Conservation (phyloP, 2,329 filamentous ascomycete genomes). For the Cordyceps farinosa region DNA sequence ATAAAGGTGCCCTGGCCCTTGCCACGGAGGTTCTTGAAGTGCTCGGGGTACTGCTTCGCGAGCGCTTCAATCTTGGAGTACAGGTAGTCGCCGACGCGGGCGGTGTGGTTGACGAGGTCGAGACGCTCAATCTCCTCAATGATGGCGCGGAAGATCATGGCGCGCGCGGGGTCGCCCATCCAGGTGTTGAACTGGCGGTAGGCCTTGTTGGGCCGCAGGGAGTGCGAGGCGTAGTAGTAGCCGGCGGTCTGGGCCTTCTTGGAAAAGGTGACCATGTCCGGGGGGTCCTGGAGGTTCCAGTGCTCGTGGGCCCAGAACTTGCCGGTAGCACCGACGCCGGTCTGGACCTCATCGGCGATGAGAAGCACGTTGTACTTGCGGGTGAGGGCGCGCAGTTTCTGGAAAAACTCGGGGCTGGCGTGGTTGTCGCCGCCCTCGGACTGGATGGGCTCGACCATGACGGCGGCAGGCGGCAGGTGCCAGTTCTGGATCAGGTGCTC, state of each 20-base stretch:
- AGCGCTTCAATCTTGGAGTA: slow-evolving; percentile 66
- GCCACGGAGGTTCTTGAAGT: slow-evolving; percentile 80
- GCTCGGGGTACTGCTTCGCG: slow-evolving; percentile 65
- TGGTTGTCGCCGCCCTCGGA: slow-evolving; percentile 95
- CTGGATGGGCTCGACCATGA: slow-evolving; percentile 87
- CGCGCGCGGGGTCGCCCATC: slow-evolving; percentile 89
- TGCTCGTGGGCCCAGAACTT: slow-evolving; percentile 98
- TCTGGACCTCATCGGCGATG: slow-evolving; percentile 94
- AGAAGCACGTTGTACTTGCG: slow-evolving; percentile 73
- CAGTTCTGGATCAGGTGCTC: slow-evolving; percentile 77
- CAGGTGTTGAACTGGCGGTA: slow-evolving; percentile 97
- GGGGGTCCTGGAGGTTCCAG: slow-evolving; percentile 76
- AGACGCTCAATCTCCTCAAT: slow-evolving; percentile 74
- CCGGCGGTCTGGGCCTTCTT: slow-evolving; percentile 95
- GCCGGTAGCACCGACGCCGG: slow-evolving; percentile 85
- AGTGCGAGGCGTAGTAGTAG: slow-evolving; percentile 82
- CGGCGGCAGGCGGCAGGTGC: slow-evolving; percentile 74
- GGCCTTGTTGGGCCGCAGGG: slow-evolving; percentile 82
- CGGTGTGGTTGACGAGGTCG: slow-evolving; percentile 76
- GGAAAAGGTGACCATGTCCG: slow-evolving; percentile 91
- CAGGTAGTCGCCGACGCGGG: slow-evolving; percentile 73
- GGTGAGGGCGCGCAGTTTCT: slow-evolving; percentile 74
- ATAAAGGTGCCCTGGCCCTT: slow-evolving; percentile 90
- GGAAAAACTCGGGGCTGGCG: slow-evolving; percentile 84
- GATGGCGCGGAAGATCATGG: slow-evolving; percentile 82